Base-by-base conservation (phyloP, 257 asterid genomes). In the Misopates orontium region DNA sequence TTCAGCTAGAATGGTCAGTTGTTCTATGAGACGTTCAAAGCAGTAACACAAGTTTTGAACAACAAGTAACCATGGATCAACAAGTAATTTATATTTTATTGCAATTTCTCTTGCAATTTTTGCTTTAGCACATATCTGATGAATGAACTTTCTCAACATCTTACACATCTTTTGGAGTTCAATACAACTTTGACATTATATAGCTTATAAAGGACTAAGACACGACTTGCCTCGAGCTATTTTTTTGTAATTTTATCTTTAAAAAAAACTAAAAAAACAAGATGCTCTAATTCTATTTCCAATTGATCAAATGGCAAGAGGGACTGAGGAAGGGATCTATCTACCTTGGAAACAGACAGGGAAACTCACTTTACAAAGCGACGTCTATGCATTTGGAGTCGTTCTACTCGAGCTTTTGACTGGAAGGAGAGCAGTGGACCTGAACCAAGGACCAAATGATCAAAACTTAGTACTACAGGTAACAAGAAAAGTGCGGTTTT, bases 351-450 rank as follows among this genome's bases (percentile, higher is more conserved):
- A 68, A 85, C 84, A 93, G 99, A 93, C 99, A 62, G 99, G 99
- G 69, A 93, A 93, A 81, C 96, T 90, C 78, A 90, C 99, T 66
- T 77, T 93, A 73, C 99, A 90, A 63, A 93, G 99, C 61, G 99
- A 93, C 67, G 99, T 93, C 61, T 93, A 90, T 67, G 99, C 99
- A 63, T 93, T 93, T 72, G 98, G 98, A 42, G 97, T 93, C 18
- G 98, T 90, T 70, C 72, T 93, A 74, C 95, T 93, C 48, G 98
- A 93, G 88, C 97, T 93, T 67, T 79, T 93, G 84, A 93, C 99
- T 1, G 99, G 99, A 74, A 75, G 97, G 67, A 83, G 95, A 78
- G 99, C 98, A 21, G 87, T 93, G 50, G 98, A 93, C 75, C 94
- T 93, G 75, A 81, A 79, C 73, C 99, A 87, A 78, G 97, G 97